These are phyloP conservation scores for Chloroidium sp. DNA, from an alignment of 163 green algal species.

Conservation along the genomic window DNA sequence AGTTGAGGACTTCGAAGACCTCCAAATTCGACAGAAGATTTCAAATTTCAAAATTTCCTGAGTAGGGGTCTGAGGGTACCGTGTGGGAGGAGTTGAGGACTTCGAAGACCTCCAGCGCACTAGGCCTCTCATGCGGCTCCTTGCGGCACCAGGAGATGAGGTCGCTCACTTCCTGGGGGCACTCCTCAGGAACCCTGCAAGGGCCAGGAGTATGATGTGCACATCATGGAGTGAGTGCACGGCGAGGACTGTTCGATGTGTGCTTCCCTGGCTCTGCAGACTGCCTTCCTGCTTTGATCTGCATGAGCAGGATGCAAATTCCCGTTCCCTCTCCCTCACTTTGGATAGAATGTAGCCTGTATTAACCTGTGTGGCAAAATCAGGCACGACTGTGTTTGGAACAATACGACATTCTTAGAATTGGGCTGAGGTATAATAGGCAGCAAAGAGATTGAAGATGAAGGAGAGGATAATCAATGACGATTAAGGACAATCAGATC, in stretches of 20 bases:
- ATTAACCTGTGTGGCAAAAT: background rate
- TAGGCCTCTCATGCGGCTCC: background rate
- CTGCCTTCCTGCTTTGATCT: background rate
- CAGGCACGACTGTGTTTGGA: too few species aligned
- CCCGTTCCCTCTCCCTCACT: background rate
- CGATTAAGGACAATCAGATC: too few species aligned
- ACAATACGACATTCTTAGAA: too few species aligned
- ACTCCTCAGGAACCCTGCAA: conserved; percentile 19
- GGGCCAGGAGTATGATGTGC: background rate
- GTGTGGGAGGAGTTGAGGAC: background rate
- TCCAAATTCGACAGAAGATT: background rate
- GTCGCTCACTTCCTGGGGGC: conserved; percentile 2
- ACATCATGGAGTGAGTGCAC: background rate
- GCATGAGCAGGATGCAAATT: background rate
- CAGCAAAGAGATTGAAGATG: too few species aligned
- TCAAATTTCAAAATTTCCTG: too few species aligned
- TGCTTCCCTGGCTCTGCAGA: too few species aligned
- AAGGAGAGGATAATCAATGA: too few species aligned
- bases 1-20: background rate
- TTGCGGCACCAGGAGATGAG: conserved; percentile 3
- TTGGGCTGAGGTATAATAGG: too few species aligned
- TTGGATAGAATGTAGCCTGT: background rate
- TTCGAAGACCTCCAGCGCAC: background rate
- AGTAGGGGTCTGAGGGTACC: too few species aligned
- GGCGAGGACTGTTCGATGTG: too few species aligned